Conservation (phyloP, 129 eudicot species). For the Tagetes patula region DNA sequence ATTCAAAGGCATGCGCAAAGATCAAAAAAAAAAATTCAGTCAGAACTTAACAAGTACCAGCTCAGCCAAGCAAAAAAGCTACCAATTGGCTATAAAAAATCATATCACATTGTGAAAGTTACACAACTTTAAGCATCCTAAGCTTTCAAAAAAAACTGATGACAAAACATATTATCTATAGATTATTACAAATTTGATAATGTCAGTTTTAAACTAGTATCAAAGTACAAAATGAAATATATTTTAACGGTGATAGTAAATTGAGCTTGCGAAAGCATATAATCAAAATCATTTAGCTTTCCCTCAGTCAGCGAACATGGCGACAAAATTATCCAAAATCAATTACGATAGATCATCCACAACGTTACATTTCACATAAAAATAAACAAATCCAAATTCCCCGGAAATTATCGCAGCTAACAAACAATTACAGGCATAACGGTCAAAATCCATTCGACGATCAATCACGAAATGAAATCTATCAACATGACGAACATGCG, state of each 20-base stretch:
- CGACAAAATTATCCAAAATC: conserved; percentile 14
- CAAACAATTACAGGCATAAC: neutral
- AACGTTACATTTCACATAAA: conserved; percentile 16
- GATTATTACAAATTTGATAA: conserved; percentile 3
- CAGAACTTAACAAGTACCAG: neutral
- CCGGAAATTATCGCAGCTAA: neutral
- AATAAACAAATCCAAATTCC: conserved; percentile 12
- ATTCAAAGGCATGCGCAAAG: neutral
- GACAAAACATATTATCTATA: neutral
- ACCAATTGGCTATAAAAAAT: neutral
- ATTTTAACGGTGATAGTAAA: conserved; percentile 13
- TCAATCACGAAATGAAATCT: conserved; percentile 5
- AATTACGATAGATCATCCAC: neutral
- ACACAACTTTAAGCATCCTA: neutral
- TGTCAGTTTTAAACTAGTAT: conserved; percentile 13
- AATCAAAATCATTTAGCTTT: neutral
- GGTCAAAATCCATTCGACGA: conserved; percentile 13
- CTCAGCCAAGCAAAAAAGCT: conserved; percentile 8
- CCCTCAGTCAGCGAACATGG: conserved; percentile 4
- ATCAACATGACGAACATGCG: neutral
- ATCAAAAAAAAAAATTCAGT: conserved; percentile 2
- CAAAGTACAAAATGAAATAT: neutral
- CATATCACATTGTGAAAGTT: neutral
- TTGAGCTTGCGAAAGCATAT: conserved; percentile 7
- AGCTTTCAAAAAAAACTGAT: neutral